These are phyloP conservation scores for Stephanocyclus meneghinianus DNA, from an alignment of 352 stramenopile genomes.

Conservation along the genomic window DNA sequence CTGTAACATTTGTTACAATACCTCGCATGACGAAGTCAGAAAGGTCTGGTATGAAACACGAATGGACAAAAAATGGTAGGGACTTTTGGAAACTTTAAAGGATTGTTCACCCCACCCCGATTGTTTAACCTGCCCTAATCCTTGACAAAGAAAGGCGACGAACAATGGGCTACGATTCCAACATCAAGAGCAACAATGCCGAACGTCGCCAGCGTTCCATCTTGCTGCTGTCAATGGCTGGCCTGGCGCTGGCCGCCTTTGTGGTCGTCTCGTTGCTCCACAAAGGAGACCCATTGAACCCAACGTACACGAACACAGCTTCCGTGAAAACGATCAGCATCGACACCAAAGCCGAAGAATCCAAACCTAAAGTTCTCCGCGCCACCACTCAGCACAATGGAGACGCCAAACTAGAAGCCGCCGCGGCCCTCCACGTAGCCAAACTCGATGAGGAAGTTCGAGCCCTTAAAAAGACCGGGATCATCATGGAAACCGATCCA, in stretches of 20 bases:
- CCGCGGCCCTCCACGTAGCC: constrained; percentile 21
- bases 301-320: neutral
- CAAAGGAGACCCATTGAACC: neutral
- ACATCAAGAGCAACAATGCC: constrained; percentile 36
- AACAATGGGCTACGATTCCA: constrained; percentile 44
- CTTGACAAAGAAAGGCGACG: too few relatives aligned
- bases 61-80: too few relatives aligned
- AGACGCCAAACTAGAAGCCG: constrained; percentile 4
- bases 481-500: constrained; percentile 75
- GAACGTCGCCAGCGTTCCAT: constrained; percentile 25
- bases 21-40: too few relatives aligned
- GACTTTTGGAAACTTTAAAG: too few relatives aligned
- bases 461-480: constrained; percentile 58
- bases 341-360: neutral
- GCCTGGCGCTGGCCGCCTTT: constrained; percentile 18
- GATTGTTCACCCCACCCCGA: too few relatives aligned
- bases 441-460: constrained; percentile 61
- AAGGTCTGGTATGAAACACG: too few relatives aligned
- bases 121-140: neutral
- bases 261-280: constrained; percentile 26
- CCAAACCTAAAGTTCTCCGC: neutral
- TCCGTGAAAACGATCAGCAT: neutral
- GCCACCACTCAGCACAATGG: neutral
- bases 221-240: constrained; percentile 25
- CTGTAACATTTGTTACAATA: too few relatives aligned